Conservation (phyloP, 164 flowering plant species). For the Nelumbo lutea region DNA sequence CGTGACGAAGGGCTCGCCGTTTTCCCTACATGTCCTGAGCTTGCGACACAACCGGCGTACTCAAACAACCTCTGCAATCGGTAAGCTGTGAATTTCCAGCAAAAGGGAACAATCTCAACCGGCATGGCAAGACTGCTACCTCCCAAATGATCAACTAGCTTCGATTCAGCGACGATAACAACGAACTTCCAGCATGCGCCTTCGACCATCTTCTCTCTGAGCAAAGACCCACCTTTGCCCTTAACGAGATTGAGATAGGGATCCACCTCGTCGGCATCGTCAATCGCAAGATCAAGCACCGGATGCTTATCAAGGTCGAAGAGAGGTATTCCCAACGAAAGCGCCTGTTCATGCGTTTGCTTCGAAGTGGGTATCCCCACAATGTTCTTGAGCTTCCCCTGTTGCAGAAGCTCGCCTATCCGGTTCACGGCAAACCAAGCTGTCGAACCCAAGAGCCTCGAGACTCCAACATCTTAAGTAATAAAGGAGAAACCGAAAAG, state of each 20-base stretch:
- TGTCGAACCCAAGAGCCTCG: conserved; percentile 5
- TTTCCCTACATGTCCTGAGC: conserved; percentile 2
- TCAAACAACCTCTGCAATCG: conserved; percentile 10
- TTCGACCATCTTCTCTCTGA: conserved; percentile 16
- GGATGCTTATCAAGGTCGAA: conserved; percentile 9
- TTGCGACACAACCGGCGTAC: conserved; percentile 15
- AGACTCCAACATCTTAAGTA: too few relatives aligned
- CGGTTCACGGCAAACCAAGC: conserved; percentile 9
- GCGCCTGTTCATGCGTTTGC: conserved; percentile 10
- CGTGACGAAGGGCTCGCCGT: conserved; percentile 12
- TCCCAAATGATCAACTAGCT: conserved; percentile 7
- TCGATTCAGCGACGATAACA: conserved; percentile 12
- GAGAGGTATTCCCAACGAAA: conserved; percentile 15
- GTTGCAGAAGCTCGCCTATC: conserved; percentile 9
- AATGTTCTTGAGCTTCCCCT: conserved; percentile 10
- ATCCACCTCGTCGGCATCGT: conserved; percentile 18
- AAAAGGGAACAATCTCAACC: conserved; percentile 14
- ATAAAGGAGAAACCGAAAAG: too few relatives aligned
- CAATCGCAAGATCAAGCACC: conserved; percentile 12
- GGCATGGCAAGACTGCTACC: conserved; percentile 13
- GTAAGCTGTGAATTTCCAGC: conserved; percentile 8
- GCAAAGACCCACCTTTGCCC: conserved; percentile 15
- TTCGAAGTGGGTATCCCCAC: conserved; percentile 18
- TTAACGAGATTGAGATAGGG: conserved; percentile 12
- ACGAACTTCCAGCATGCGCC: conserved; percentile 7